Percentiles rank a stretch among this genome's conserved stretches.
These are phyloP conservation scores for Komagataella mondaviorum DNA, from an alignment of 805 yeast species.

Conservation along the genomic window DNA sequence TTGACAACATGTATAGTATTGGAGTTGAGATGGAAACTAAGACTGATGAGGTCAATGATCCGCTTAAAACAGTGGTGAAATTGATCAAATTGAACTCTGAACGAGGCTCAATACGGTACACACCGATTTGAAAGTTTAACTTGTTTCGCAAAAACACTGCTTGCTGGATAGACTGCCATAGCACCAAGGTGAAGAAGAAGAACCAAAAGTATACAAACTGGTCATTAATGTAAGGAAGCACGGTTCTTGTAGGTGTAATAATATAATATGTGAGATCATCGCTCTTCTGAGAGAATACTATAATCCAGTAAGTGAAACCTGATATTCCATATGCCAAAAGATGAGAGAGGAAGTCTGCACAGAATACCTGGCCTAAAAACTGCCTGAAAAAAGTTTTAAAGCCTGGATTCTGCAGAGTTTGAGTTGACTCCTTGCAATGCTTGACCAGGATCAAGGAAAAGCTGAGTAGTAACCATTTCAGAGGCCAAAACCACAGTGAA, in stretches of 20 bases:
- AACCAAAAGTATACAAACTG: slow-evolving; percentile 36
- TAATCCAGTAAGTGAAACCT: slow-evolving; percentile 7
- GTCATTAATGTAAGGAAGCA: slow-evolving; percentile 27
- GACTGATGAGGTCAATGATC: slow-evolving; percentile 20
- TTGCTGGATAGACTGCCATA: slow-evolving; percentile 36
- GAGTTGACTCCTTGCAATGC: slow-evolving; percentile 14
- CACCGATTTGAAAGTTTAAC: slow-evolving; percentile 31
- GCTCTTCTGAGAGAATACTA: slow-evolving; percentile 10
- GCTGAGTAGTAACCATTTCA: slow-evolving; percentile 14
- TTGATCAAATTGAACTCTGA: slow-evolving; percentile 4
- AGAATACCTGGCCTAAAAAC: slow-evolving; percentile 11
- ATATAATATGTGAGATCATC: slow-evolving; percentile 12
- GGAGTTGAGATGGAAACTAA: slow-evolving; percentile 20
- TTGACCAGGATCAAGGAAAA: slow-evolving; percentile 14
- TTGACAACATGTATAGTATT: slow-evolving; percentile 23
- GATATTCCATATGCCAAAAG: slow-evolving; percentile 10
- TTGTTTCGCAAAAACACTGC: slow-evolving; percentile 40
- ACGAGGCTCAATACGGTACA: slow-evolving; percentile 23
- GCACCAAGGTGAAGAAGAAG: slow-evolving; percentile 24
- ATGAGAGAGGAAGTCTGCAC: slow-evolving; percentile 11
- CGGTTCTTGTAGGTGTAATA: slow-evolving; percentile 21
- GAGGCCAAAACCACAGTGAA: slow-evolving; percentile 9
- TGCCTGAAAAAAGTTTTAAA: slow-evolving; percentile 13
- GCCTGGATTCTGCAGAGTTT: slow-evolving; percentile 11
- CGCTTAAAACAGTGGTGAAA: slow-evolving; percentile 20